Evolutionary conservation across 1,284 basidiomycete genomes (phyloP).

Genomic region (Dichomitus squalens): DNA sequence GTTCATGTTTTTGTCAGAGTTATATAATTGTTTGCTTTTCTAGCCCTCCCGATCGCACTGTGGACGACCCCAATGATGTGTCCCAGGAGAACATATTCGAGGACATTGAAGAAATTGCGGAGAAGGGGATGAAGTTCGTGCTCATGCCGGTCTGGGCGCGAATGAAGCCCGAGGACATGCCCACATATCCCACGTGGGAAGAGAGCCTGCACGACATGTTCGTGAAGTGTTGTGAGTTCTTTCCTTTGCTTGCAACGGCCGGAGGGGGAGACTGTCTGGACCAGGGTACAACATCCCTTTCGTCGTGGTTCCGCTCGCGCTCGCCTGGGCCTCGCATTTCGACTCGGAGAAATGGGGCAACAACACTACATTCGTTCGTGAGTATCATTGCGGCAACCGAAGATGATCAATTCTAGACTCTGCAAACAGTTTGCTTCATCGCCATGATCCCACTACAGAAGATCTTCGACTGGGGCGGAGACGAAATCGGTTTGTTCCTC

Average conservation of each 20-base stretch:
- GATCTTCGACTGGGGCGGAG: conserved; percentile 62
- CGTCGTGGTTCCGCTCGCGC: conserved; percentile 59
- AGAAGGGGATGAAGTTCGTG: background rate
- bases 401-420: background rate
- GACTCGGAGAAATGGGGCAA: conserved; percentile 24
- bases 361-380: conserved; percentile 41
- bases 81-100: background rate
- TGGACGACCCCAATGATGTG: background rate
- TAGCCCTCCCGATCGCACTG: background rate
- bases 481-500: conserved; percentile 61
- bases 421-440: conserved; percentile 50
- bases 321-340: conserved; percentile 67
- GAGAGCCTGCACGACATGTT: too few relatives aligned
- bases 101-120: background rate
- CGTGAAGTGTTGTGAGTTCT: too few relatives aligned
- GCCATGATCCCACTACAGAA: conserved; percentile 59
- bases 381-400: conserved; percentile 16
- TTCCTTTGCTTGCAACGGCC: too few relatives aligned
- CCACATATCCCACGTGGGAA: background rate
- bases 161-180: background rate
- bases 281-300: conserved; percentile 55
- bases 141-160: background rate
- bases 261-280: too few relatives aligned
- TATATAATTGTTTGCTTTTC: too few relatives aligned
- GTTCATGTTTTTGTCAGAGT: background rate